A percentile compares a stretch with the other conserved stretches of the same genome.
phyloP scores from a whole-genome alignment of 495 filamentous ascomycete species.

The Talaromyces borbonicus region DNA sequence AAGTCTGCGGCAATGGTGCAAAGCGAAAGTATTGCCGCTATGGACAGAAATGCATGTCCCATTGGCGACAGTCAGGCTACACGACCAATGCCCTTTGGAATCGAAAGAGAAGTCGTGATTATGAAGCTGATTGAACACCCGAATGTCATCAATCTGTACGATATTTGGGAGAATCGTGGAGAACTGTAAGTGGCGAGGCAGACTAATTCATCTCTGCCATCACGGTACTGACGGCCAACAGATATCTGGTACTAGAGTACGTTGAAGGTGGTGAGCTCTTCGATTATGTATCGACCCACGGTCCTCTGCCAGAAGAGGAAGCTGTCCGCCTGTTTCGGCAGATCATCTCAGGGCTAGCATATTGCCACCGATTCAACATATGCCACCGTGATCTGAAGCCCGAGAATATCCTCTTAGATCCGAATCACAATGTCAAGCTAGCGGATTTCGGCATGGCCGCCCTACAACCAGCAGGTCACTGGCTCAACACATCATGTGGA shows the following conservation, averaged over 20 bases:
- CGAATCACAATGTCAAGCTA: slow-evolving; percentile 66
- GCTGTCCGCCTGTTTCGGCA: slow-evolving; percentile 83
- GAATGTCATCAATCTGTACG: slow-evolving; percentile 82
- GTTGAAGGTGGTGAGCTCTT: slow-evolving; percentile 89
- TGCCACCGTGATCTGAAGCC: slow-evolving; percentile 95
- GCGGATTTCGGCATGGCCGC: slow-evolving; percentile 98
- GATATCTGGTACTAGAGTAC: slow-evolving; percentile 95
- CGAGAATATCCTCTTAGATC: slow-evolving; percentile 86
- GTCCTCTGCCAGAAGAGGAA: slow-evolving; percentile 63
- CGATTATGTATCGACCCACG: slow-evolving; percentile 59
- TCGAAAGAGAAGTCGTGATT: slow-evolving; percentile 89
- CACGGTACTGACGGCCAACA: slow-evolving; percentile 22
- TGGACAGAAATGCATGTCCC: slow-evolving; percentile 48
- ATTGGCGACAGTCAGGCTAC: slow-evolving; percentile 26
- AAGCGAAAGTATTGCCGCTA: slow-evolving; percentile 64
- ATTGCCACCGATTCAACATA: slow-evolving; percentile 87
- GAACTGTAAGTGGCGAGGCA: slow-evolving; percentile 61
- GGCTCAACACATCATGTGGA: slow-evolving; percentile 80
- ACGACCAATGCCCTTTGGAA: slow-evolving; percentile 67
- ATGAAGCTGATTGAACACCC: slow-evolving; percentile 93
- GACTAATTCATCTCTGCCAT: neutral
- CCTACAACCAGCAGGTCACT: slow-evolving; percentile 66
- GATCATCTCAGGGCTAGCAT: slow-evolving; percentile 82
- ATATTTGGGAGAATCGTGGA: slow-evolving; percentile 91
- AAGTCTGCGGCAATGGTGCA: slow-evolving; percentile 58